These are phyloP conservation scores for Sechiopsis laciniata DNA, from an alignment of 306 rosid genomes.

Conservation along the genomic window DNA sequence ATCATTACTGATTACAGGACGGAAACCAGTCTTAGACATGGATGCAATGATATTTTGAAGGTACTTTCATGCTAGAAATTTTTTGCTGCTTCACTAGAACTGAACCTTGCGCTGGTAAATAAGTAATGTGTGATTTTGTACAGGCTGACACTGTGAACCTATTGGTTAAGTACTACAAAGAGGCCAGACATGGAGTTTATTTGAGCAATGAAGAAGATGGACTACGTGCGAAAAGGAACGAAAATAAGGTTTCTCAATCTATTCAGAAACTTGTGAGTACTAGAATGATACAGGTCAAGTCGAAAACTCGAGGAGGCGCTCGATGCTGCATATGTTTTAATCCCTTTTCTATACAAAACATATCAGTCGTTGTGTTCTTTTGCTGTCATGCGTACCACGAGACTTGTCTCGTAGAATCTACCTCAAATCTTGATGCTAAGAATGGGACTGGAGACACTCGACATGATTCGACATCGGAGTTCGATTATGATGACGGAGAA, in stretches of 20 bases:
- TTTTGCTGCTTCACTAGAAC: background rate
- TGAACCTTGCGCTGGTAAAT: background rate
- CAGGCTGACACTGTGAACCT: constrained; percentile 92
- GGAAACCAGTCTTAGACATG: constrained; percentile 92
- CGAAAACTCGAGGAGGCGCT: constrained; percentile 85
- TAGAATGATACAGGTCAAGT: constrained; percentile 52
- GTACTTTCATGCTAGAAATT: constrained; percentile 29
- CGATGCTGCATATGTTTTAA: constrained; percentile 98
- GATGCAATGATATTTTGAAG: constrained; percentile 94
- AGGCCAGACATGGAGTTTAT: constrained; percentile 80
- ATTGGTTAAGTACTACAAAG: constrained; percentile 72
- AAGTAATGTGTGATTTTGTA: constrained; percentile 27
- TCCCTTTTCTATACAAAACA: constrained; percentile 70
- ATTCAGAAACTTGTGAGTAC: constrained; percentile 44
- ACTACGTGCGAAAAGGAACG: constrained; percentile 48
- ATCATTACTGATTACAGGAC: constrained; percentile 89
- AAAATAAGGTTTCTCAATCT: constrained; percentile 39
- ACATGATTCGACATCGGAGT: constrained; percentile 29
- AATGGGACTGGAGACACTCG: constrained; percentile 33
- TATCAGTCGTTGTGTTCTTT: constrained; percentile 78
- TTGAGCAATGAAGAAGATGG: constrained; percentile 69
- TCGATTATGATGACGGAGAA: constrained; percentile 43
- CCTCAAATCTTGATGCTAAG: constrained; percentile 33
- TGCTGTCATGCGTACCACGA: constrained; percentile 52
- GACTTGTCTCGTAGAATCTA: constrained; percentile 76